Conservation (phyloP, 2,329 filamentous ascomycete genomes). For the Colletotrichum trifolii region DNA sequence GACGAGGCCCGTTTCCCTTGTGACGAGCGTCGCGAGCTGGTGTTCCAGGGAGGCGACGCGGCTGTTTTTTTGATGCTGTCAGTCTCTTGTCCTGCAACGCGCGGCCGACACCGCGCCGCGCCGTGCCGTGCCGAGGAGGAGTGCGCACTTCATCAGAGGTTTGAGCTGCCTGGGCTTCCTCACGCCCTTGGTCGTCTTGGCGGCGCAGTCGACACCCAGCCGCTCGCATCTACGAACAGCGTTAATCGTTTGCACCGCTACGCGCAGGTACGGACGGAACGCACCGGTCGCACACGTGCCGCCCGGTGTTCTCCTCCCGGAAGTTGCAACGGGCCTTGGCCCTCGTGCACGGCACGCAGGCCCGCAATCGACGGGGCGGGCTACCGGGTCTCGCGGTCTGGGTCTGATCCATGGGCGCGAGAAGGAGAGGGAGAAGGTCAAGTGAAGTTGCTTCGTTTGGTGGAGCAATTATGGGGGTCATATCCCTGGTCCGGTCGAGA, state of each 20-base stretch:
- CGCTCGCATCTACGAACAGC: slow-evolving; percentile 40
- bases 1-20: slow-evolving; percentile 5
- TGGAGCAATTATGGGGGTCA: neutral
- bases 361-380: slow-evolving; percentile 37
- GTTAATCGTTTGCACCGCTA: neutral
- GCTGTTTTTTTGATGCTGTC: slow-evolving; percentile 19
- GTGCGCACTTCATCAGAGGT: slow-evolving; percentile 41
- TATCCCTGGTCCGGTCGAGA: neutral
- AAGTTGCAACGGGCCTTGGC: slow-evolving; percentile 37
- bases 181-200: slow-evolving; percentile 44
- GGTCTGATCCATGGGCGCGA: neutral
- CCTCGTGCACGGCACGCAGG: slow-evolving; percentile 37
- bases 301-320: slow-evolving; percentile 29
- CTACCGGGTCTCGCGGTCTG: slow-evolving; percentile 19
- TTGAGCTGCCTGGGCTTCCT: slow-evolving; percentile 47
- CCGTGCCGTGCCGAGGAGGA: neutral
- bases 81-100: neutral
- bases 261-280: neutral
- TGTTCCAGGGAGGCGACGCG: slow-evolving; percentile 42
- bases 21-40: slow-evolving; percentile 36
- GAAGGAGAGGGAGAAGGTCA: no score
- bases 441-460: neutral
- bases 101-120: neutral
- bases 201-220: slow-evolving; percentile 42
- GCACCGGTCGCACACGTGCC: slow-evolving; percentile 36